Conservation (phyloP, 176 grass and related monocot species). For the Dactylis glomerata region DNA sequence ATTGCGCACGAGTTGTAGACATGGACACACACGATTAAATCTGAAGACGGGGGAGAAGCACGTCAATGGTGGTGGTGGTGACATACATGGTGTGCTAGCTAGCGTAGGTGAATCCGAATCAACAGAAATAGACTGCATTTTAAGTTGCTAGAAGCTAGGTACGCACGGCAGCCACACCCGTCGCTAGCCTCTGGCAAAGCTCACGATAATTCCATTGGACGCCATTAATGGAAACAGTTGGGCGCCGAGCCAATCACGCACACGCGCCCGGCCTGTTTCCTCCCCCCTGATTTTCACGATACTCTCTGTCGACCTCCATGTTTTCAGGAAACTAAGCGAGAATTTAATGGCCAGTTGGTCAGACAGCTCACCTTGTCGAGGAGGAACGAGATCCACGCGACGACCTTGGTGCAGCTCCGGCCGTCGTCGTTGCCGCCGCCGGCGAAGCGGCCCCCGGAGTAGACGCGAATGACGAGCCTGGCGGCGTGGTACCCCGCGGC, state of each 20-base stretch:
- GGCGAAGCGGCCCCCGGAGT: not conserved
- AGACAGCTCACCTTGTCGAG: constrained; percentile 60
- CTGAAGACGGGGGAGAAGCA: not conserved
- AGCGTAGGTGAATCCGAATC: not conserved
- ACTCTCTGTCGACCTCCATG: not conserved
- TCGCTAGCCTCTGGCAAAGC: not conserved
- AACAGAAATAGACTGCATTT: not conserved
- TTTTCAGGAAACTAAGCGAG: not conserved
- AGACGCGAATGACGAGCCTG: constrained; percentile 48
- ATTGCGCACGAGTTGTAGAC: not conserved
- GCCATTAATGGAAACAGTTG: not conserved
- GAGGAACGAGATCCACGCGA: constrained; percentile 55
- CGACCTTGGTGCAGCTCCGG: not conserved
- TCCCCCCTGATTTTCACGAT: not conserved
- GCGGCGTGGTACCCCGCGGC: constrained; percentile 65
- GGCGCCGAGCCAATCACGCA: not conserved
- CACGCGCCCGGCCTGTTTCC: not conserved
- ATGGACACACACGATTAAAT: no score
- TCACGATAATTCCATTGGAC: not conserved
- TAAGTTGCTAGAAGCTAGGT: not conserved
- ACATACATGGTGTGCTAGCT: not conserved
- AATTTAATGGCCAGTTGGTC: not conserved
- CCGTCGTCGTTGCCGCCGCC: not conserved
- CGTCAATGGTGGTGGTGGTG: not conserved
- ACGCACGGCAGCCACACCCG: not conserved